Conservation (phyloP, 345 rosid species). For the Microcos paniculata region DNA sequence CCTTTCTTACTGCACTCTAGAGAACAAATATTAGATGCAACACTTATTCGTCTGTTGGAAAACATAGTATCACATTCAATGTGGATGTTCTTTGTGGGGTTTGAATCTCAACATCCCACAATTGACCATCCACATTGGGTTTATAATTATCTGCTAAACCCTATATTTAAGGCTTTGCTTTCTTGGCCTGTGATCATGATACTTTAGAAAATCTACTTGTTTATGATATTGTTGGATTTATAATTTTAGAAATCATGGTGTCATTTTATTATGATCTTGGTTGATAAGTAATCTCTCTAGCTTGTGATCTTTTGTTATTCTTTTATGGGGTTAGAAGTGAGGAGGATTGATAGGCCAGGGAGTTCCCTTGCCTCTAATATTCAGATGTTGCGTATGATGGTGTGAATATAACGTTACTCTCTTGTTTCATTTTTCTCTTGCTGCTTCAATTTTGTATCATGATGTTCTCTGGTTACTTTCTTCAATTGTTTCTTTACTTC, state of each 20-base stretch:
- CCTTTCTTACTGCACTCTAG: slow-evolving; percentile 29
- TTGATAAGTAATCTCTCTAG: not conserved
- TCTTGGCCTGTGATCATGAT: slow-evolving; percentile 12
- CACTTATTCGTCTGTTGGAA: slow-evolving; percentile 35
- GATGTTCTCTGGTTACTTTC: not conserved
- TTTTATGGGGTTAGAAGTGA: not conserved
- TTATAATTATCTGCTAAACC: slow-evolving; percentile 11
- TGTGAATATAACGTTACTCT: not conserved
- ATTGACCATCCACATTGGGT: slow-evolving; percentile 21
- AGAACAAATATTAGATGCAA: slow-evolving; percentile 22
- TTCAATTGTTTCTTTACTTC: not conserved
- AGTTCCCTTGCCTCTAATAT: not conserved
- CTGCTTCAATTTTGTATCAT: not conserved
- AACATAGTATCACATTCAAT: slow-evolving; percentile 25
- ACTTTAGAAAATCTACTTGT: slow-evolving; percentile 10
- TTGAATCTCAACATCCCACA: slow-evolving; percentile 23
- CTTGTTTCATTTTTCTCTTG: not conserved
- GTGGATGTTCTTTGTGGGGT: slow-evolving; percentile 32
- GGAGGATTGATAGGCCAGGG: not conserved
- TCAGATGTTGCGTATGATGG: not conserved
- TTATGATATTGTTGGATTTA: slow-evolving; percentile 10
- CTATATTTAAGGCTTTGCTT: slow-evolving; percentile 4
- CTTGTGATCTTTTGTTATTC: not conserved
- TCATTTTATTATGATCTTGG: not conserved
- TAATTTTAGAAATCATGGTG: not conserved